Conservation (phyloP, 1,284 basidiomycete species). For the Boletus sp. region DNA sequence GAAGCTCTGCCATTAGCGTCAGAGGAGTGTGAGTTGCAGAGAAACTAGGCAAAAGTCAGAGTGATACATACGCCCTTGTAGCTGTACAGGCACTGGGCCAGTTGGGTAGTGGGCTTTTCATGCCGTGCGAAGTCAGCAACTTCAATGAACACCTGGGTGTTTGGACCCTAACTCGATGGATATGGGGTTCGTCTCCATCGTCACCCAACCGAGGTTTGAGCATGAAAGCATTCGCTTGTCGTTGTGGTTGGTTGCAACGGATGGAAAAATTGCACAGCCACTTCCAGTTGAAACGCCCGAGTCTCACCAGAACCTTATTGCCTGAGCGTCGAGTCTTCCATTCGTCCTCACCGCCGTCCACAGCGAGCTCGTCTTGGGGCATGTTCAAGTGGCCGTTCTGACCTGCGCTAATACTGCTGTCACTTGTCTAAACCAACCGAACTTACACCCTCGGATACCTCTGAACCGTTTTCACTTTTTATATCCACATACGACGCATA, state of each 20-base stretch:
- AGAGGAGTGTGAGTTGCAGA: too few species aligned
- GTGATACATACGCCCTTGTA: too few species aligned
- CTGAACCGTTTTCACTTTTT: not conserved
- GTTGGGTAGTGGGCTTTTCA: too few species aligned
- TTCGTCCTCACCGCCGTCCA: slow-evolving; percentile 9
- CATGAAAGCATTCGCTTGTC: not conserved
- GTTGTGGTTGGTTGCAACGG: not conserved
- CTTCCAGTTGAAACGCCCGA: slow-evolving; percentile 1
- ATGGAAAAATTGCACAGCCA: slow-evolving; percentile 17
- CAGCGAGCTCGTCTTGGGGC: slow-evolving; percentile 20
- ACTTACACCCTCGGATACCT: not conserved
- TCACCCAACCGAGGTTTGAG: too few species aligned
- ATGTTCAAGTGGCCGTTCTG: slow-evolving; percentile 14
- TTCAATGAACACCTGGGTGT: too few species aligned
- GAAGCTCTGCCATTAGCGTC: too few species aligned
- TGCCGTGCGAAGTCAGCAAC: too few species aligned
- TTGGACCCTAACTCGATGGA: too few species aligned
- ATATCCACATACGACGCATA: slow-evolving; percentile 1
- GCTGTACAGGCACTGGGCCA: too few species aligned
- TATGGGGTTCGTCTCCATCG: too few species aligned
- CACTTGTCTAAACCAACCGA: not conserved
- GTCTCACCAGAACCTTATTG: not conserved
- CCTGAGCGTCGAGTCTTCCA: not conserved
- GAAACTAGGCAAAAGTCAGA: too few species aligned
- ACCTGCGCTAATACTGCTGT: not conserved